phyloP scores from a whole-genome alignment of 2,329 filamentous ascomycete species.

The Emericellopsis atlantica region DNA sequence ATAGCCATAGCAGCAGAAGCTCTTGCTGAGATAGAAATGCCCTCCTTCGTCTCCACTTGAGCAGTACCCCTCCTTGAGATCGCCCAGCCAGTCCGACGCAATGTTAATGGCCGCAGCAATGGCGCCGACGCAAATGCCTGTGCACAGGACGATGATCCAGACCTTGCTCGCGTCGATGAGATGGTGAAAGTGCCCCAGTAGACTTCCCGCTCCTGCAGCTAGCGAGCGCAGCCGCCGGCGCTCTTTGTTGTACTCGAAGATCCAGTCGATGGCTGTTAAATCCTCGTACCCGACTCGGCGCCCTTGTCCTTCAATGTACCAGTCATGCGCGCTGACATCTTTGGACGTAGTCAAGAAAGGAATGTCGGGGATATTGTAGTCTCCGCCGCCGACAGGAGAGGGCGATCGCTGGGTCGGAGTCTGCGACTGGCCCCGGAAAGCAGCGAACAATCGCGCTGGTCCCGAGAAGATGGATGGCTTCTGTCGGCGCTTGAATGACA shows the following conservation, averaged over 20 bases:
- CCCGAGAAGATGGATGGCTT: slow-evolving; percentile 34
- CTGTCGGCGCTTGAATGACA: slow-evolving; percentile 63
- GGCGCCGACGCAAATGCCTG: slow-evolving; percentile 70
- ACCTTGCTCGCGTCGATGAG: slow-evolving; percentile 79
- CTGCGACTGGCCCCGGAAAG: slow-evolving; percentile 20
- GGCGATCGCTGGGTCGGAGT: background rate
- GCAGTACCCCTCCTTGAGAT: slow-evolving; percentile 85
- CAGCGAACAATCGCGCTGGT: slow-evolving; percentile 34
- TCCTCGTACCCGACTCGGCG: slow-evolving; percentile 90
- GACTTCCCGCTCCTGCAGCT: slow-evolving; percentile 52
- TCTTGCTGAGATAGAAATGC: slow-evolving; percentile 79
- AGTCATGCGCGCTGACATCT: slow-evolving; percentile 50
- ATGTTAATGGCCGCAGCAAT: slow-evolving; percentile 86
- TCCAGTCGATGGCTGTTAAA: slow-evolving; percentile 97
- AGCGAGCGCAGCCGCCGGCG: slow-evolving; percentile 74
- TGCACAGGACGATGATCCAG: slow-evolving; percentile 79
- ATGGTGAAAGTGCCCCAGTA: slow-evolving; percentile 51
- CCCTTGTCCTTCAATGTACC: slow-evolving; percentile 82
- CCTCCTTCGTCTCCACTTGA: slow-evolving; percentile 62
- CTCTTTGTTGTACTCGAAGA: slow-evolving; percentile 97
- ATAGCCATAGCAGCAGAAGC: slow-evolving; percentile 89
- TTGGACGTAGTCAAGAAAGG: slow-evolving; percentile 16
- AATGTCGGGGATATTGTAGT: background rate
- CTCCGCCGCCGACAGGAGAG: background rate
- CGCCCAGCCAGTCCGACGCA: slow-evolving; percentile 83